Evolutionary conservation across 805 yeast species (phyloP), one percentile per base, ranked within the genome.

Genomic region (Ogataea henricii): DNA sequence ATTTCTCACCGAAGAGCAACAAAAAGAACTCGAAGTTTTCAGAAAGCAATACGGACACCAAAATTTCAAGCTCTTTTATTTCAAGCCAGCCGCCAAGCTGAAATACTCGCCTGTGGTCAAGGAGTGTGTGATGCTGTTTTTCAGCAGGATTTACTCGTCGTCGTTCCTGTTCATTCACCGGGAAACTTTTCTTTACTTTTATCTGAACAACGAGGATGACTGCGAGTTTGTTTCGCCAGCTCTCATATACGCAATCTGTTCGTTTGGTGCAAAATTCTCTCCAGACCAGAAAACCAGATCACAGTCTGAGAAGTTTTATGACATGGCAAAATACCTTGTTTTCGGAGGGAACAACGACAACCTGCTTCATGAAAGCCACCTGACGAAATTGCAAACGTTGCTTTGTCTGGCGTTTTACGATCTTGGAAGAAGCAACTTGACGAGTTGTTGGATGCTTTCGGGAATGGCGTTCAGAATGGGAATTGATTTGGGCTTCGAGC

Each of bases 401-500:
- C 65, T 82, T n/a, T 69, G 82, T 27, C 64, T 82, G 13, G 81
- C 85, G 7, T 77, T 81, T 54, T 81, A 79, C 59, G 87, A 82
- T 59, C 71, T 82, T 21, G 48, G 48, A 6, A 75, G 74, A 53
- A 85, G 85, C 2, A 65, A 73, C 43, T 78, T 77, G 53, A 75
- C 81, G 18, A 70, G 77, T 41, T 82, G 84, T 8, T 82, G 87
- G 87, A 75, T 81, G 72, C 70, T 81, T 32, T 71, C 78, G 4
- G 88, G 87, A 3, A 71, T 77, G 44, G 87, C 85, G 7, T 74
- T 82, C 56, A 65, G 87, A 45, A 82, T 82, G 70, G 88, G 88
- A 1, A 78, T 75, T 53, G 84, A 82, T 57, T 66, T 82, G 55
- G 87, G 87, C 1, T 82, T 82, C 56, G 85, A 82, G 58, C 65